These are phyloP conservation scores for Silene uniflora DNA, from an alignment of 148 eudicot species.

Conservation along the genomic window DNA sequence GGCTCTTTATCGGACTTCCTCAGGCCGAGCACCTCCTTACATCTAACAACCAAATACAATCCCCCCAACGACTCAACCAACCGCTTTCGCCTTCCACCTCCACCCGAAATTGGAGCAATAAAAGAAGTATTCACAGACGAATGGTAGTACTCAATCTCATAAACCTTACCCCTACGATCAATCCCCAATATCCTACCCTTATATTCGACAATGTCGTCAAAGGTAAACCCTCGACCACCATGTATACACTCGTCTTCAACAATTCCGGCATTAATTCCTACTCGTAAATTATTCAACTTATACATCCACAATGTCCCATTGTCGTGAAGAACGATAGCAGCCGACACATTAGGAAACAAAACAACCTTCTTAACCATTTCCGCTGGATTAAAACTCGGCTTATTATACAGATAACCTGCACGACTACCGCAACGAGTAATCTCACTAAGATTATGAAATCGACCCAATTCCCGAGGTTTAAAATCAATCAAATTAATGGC, in stretches of 20 bases:
- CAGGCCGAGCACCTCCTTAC: too few species aligned
- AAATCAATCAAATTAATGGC: neutral
- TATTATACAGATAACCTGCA: neutral
- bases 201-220: too few species aligned
- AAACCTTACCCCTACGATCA: conserved; percentile 19
- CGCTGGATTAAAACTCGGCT: neutral
- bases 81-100: too few species aligned
- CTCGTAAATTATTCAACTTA: conserved; percentile 12
- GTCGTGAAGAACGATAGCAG: too few species aligned
- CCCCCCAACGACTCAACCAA: too few species aligned
- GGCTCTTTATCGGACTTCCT: too few species aligned
- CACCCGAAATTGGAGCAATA: too few species aligned
- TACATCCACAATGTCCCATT: conserved; percentile 14
- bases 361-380: conserved; percentile 1
- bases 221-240: conserved; percentile 24
- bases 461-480: conserved; percentile 5
- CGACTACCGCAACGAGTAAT: neutral
- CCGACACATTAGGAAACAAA: neutral
- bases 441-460: conserved; percentile 9
- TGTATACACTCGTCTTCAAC: neutral
- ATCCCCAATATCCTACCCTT: conserved; percentile 8
- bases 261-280: neutral
- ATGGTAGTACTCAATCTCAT: too few species aligned
- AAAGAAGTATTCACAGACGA: too few species aligned
- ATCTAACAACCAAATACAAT: too few species aligned